These are phyloP conservation scores for Atkinsonella texensis DNA, from an alignment of 2,329 filamentous ascomycete genomes.

Conservation along the genomic window DNA sequence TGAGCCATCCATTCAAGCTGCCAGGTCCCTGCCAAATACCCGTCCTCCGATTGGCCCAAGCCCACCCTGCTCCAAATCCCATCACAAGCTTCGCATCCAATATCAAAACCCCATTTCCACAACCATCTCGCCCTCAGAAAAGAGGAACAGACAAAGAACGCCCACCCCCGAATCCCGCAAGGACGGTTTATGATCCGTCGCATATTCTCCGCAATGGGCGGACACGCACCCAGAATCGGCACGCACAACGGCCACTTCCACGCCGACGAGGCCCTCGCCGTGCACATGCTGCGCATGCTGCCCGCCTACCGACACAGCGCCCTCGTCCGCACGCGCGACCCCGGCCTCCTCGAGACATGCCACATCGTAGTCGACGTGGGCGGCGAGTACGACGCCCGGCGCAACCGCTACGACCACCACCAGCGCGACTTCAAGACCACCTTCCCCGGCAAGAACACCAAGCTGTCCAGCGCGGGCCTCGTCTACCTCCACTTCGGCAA, in stretches of 20 bases:
- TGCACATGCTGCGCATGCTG: constrained; percentile 86
- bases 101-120: background rate
- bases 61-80: background rate
- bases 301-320: constrained; percentile 63
- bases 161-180: background rate
- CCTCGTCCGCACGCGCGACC: constrained; percentile 81
- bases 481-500: constrained; percentile 94
- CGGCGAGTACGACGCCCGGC: constrained; percentile 71
- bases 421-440: constrained; percentile 80
- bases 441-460: constrained; percentile 75
- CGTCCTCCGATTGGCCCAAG: background rate
- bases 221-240: constrained; percentile 64
- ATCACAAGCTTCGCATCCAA: background rate
- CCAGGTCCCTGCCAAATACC: background rate
- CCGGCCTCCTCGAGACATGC: constrained; percentile 63
- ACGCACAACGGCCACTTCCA: constrained; percentile 99
- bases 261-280: constrained; percentile 92
- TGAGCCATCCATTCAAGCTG: no score
- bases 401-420: constrained; percentile 89
- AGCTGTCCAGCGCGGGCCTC: constrained; percentile 85
- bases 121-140: background rate
- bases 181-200: constrained; percentile 20
- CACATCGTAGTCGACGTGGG: constrained; percentile 98
- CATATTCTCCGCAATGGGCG: constrained; percentile 30
- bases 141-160: background rate